phyloP scores from a whole-genome alignment of 75 land plant genomes.

The Pinus taeda region DNA sequence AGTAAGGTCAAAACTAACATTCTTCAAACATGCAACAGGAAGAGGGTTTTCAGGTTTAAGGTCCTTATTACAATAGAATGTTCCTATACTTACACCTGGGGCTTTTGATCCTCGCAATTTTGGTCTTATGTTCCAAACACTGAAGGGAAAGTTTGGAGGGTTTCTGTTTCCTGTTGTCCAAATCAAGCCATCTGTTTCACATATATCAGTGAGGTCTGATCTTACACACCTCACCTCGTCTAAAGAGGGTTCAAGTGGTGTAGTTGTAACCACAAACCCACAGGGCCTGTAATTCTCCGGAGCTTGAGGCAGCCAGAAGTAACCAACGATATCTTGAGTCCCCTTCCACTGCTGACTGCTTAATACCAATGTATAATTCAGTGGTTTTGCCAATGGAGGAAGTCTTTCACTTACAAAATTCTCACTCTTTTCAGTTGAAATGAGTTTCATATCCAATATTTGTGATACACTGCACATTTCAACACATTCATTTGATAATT shows the following conservation, averaged over 20 bases:
- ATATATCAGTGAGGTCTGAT: conserved; percentile 49
- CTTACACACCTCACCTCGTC: conserved; percentile 64
- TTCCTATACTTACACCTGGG: conserved; percentile 45
- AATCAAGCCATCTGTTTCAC: conserved; percentile 31
- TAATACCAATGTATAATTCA: conserved; percentile 29
- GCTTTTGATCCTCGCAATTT: conserved; percentile 28
- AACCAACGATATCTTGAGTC: conserved; percentile 10
- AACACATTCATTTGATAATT: background rate
- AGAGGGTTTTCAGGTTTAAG: background rate
- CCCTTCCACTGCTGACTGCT: conserved; percentile 21
- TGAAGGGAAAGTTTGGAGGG: conserved; percentile 22
- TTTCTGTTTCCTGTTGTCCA: conserved; percentile 26
- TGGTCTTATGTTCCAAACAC: conserved; percentile 36
- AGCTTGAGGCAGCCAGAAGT: conserved; percentile 29
- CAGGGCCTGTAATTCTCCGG: conserved; percentile 50
- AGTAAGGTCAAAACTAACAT: conserved; percentile 17
- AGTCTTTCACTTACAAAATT: background rate
- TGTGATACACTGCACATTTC: background rate
- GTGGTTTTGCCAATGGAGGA: conserved; percentile 20
- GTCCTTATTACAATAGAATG: conserved; percentile 25
- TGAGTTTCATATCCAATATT: background rate
- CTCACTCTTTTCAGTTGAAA: background rate
- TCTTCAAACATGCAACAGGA: conserved; percentile 41
- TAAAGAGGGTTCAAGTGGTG: conserved; percentile 48
- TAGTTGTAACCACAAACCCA: conserved; percentile 50